Conservation (phyloP, 495 filamentous ascomycete genomes). For the Tuber melanosporum region DNA sequence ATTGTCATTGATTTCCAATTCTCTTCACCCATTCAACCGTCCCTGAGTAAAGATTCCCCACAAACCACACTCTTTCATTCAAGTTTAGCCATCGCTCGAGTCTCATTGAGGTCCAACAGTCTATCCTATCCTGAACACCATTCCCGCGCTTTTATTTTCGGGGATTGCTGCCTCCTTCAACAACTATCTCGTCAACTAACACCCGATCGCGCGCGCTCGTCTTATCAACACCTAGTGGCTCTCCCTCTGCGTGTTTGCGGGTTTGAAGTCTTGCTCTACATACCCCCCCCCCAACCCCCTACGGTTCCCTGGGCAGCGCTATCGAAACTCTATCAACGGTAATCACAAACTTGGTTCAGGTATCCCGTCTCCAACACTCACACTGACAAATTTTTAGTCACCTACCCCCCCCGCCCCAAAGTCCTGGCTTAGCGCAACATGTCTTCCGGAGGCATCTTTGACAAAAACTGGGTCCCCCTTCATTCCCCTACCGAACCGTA, state of each 20-base stretch:
- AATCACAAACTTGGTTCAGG: neutral
- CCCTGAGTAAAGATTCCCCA: neutral
- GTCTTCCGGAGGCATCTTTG: neutral
- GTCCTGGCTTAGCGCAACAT: neutral
- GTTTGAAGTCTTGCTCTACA: neutral
- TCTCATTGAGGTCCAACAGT: neutral
- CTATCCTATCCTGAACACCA: neutral
- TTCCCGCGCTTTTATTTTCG: neutral
- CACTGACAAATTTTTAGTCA: neutral
- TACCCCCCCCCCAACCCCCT: neutral
- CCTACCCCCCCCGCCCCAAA: neutral
- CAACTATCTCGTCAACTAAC: neutral
- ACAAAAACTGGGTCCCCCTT: neutral
- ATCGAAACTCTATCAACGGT: neutral
- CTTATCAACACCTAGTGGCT: neutral
- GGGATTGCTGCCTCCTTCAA: neutral
- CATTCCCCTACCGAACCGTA: neutral
- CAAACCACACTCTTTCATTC: neutral
- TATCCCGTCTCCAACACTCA: neutral
- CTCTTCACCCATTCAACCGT: neutral
- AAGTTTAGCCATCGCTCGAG: neutral
- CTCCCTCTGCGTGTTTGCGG: neutral
- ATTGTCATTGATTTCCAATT: neutral
- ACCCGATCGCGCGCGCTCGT: slow-evolving; percentile 3
- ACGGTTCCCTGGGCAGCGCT: neutral